A percentile compares a stretch with the other conserved stretches of the same genome.
Conservation (phyloP, 345 rosid species). For the Eucalyptus sp. region DNA sequence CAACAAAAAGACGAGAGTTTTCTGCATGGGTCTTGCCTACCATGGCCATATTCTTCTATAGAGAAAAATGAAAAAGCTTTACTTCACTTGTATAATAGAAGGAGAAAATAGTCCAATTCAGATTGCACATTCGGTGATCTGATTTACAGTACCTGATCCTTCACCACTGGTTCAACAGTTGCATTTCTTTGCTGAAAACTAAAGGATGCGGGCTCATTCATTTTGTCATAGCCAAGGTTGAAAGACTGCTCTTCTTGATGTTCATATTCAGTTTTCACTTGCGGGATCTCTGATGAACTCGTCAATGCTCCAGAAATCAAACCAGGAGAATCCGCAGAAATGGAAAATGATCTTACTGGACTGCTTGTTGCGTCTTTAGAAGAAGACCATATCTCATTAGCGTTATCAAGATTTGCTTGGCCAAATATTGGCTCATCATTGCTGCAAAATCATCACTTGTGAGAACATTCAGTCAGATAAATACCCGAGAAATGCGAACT, state of each 20-base stretch:
- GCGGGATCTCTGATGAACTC: constrained; percentile 16
- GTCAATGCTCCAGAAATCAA: constrained; percentile 27
- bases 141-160: constrained; percentile 40
- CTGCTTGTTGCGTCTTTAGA: constrained; percentile 45
- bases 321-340: constrained; percentile 32
- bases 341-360: constrained; percentile 40
- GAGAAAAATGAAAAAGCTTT: background rate
- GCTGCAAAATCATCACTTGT: constrained; percentile 96
- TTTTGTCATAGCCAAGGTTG: constrained; percentile 17
- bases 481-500: background rate
- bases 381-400: constrained; percentile 74
- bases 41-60: background rate
- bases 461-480: constrained; percentile 72
- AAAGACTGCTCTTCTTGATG: constrained; percentile 35
- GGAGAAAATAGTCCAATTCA: background rate
- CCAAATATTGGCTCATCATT: constrained; percentile 83
- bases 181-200: constrained; percentile 13
- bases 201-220: constrained; percentile 29
- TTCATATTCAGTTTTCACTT: constrained; percentile 33
- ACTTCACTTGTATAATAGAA: background rate
- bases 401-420: constrained; percentile 43
- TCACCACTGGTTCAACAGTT: constrained; percentile 4
- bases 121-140: background rate
- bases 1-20: constrained; percentile 5
- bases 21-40: constrained; percentile 5